Base-by-base conservation (phyloP, 257 asterid species). In the Mentha longifolia region DNA sequence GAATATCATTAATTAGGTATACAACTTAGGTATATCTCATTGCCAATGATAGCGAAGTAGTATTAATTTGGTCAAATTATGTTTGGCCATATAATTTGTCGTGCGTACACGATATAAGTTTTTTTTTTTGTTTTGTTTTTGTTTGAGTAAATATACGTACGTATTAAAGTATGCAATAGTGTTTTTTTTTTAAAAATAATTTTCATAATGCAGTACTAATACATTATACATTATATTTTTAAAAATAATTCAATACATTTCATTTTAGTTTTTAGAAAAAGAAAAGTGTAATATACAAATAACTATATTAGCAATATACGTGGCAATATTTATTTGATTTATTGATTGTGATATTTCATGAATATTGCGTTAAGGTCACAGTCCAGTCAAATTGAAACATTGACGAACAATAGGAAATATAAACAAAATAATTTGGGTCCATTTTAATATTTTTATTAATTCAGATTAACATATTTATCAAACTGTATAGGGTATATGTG, bases 1-100 rank as follows among this genome's bases (percentile, higher is more conserved):
- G 73, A 59, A 63, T 28, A 16, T 28, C 64, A 80, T 85, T 82
- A 72, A 85, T 82, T 75, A 78, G 87, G 89, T 70, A 15, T 63
- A 63, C 79, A 77, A 67, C 52, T 67, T 76, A 68, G 84, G 81
- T 78, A 41, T 12, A 66, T 59, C 71, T 69, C 63, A 45, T 45
- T 74, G 75, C 54, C 69, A 59, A 55, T 47, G 71, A 72, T 10
- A 11, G 71, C 58, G 43, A 63, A 20, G 17, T 67, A 20, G 17
- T 67, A 16, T 64, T 43, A 43, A 6, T 64, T 20, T 49, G 73
- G 78, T 68, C 83, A 22, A 77, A 65, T 76, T 70, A 75, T 71
- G 77, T 79, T 83, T 65, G 81, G 86, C 74, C 77, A 45, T 55
- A 41, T 65, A 49, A 79, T 78, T 76, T 65, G 74, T 73, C 82